Base-by-base conservation (phyloP, 495 filamentous ascomycete genomes). In the Xylaria cubensis region DNA sequence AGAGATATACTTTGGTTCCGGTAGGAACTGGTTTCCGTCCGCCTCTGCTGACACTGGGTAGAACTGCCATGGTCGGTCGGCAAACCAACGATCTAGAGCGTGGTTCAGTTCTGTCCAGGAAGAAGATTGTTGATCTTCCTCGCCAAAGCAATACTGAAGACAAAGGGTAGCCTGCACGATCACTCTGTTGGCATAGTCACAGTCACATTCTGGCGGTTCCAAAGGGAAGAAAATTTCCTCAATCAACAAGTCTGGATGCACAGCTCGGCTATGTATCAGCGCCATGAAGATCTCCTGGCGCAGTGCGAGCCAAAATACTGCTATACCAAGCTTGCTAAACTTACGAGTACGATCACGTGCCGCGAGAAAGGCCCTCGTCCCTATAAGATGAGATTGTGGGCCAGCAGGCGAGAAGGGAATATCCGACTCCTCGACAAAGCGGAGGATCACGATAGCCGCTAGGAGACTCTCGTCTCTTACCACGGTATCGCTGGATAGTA, bases 1-100 rank as follows among this genome's bases (percentile, higher is more conserved):
- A 36, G 77, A 76, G 17, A 84, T 53, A 44, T 81, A 80, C 77
- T 82, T 81, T 21, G 80, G 58, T 39, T 81, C 79, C 0, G 83
- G 83, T 44, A 70, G 24, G 50, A 61, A 61, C 32, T 39, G 32
- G 32, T 36, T 10, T 0, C 21, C 56, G 15, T 34, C 56, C 56
- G 8, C 19, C 19, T 61, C 56, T 0, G 32, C 13, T 10, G 56
- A 21, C 1, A 61, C 19, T 4, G 56, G 32, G 32, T 61, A 61
- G 15, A 61, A 61, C 32, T 61, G 56, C 56, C 56, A 61, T 15
- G 56, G 56, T 4, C 56, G 32, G 1, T 61, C 32, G 29, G 56
- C 32, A 34, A n/a, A 61, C 56, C 56, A 61, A 36, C n/a, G 32
- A 7, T 61, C 56, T 17, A 61, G 56, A 34, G 32, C 0, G 13